Base-by-base conservation (phyloP, 2,329 filamentous ascomycete species). In the Fusarium brevicatenulatum region DNA sequence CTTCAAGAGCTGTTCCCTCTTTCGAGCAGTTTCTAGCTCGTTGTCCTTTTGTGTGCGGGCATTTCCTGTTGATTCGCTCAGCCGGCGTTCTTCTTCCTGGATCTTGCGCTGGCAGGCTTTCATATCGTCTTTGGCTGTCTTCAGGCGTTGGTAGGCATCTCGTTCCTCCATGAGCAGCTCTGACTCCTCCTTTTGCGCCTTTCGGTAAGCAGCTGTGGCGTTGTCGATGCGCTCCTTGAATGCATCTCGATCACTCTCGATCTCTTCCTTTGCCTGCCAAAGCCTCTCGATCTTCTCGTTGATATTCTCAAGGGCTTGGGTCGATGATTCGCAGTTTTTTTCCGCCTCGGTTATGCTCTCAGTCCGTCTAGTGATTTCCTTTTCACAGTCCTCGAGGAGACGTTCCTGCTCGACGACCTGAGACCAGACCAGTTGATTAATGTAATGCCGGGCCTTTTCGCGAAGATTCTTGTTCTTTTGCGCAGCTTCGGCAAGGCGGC, bases 331-430 rank as follows among this genome's bases (percentile, higher is more conserved):
- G 47, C 81, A 78, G 7, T 76, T 62, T 23, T 72, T 36, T 59
- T 83, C 76, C 21, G 76, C 71, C 25, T 80, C 71, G 11, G 59
- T 49, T 30, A 84, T 80, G 23, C 66, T 66, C 23, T 74, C 25
- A 3, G 76, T 75, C 30, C 78, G 76, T 49, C 63, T 72, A 13
- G 47, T 63, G 13, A 83, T 65, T 9, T 80, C 78, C 13, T 71
- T 68, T 28, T 78, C 82, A 30, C 78, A 79, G 16, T 79, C 76
- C 37, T 81, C 79, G 1, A 91, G 78, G 7, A 82, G 77, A 40
- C 81, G 83, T 81, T 98, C 95, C 80, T 93, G 88, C 63, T 94
- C 91, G 54, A 91, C 89, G 3, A 98, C 95, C 78, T 97, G 93
- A 30, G 91, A 89, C 96, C 96, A 99, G n/a, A 92, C 91, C 70